Base-by-base conservation (phyloP, 495 filamentous ascomycete genomes). In the Immersiella caudata region DNA sequence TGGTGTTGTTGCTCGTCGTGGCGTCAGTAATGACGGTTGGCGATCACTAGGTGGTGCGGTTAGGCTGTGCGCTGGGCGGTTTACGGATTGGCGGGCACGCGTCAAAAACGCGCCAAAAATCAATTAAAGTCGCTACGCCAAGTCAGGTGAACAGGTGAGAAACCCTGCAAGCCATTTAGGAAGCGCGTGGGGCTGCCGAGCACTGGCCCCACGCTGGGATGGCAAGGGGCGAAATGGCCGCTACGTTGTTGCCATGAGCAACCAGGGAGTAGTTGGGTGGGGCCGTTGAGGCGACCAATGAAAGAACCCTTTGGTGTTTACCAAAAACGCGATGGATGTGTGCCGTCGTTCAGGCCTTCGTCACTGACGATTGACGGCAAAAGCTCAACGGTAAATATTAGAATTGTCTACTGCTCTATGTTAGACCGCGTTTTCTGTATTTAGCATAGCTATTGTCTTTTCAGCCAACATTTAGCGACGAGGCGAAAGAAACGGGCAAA, bases 71-170 rank as follows among this genome's bases (percentile, higher is more conserved):
- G 21, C 29, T 29, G 35, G 20, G 52, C 52, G 21, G 22, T 55
- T 26, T 11, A 27, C 25, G 26, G 24, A 3, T 29, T 1, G 1
- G 12, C 9, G 36, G 29, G 46, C 59, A 36, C 51, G 58, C 66
- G 72, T 21, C 60, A 25, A 52, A n/a, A 52, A 67, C 70, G 66
- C 73, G 69, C 21, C 29, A 60, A 63, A n/a, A 70, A 64, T 60
- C 69, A 68, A 70, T 76, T 72, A 70, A 71, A 71, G 6, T 14
- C 2, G 57, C 14, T 16, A 22, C 74, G 69, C 75, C 72, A 36
- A 36, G 59, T 78, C 75, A 78, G 60, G 51, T 77, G 75, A 71
- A 22, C 27, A 33, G 46, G 20, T 14, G 40, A 12, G 4, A 46
- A 46, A 6, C 46, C 51, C 56, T 55, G 29, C 50, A 27, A 16